A percentile compares a stretch with the other conserved stretches of the same genome.
These are phyloP conservation scores for Penicillium glabrum DNA, from an alignment of 2,329 filamentous ascomycete species.

Conservation along the genomic window DNA sequence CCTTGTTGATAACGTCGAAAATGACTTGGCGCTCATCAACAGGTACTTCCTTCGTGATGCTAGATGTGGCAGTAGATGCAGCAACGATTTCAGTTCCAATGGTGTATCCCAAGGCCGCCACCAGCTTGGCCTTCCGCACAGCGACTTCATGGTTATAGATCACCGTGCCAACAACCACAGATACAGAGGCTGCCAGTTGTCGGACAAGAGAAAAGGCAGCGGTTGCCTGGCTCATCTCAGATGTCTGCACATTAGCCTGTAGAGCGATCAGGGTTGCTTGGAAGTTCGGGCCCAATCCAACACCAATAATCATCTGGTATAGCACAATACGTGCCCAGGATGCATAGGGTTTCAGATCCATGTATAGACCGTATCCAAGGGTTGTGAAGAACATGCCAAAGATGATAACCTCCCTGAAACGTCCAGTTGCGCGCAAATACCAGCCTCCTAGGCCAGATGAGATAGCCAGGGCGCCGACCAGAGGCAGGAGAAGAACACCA, in stretches of 20 bases:
- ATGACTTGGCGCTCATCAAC: not conserved
- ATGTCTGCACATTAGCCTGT: slow-evolving; percentile 2
- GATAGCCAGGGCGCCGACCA: not conserved
- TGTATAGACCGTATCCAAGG: not conserved
- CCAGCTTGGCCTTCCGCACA: not conserved
- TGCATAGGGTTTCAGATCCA: not conserved
- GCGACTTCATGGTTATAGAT: slow-evolving; percentile 1
- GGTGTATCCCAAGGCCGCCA: not conserved
- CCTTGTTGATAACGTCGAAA: slow-evolving; percentile 2
- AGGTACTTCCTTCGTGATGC: not conserved
- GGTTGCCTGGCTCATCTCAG: slow-evolving; percentile 2
- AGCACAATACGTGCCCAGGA: slow-evolving; percentile 1
- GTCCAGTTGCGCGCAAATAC: not conserved
- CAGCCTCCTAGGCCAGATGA: slow-evolving; percentile 1
- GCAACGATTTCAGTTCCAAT: not conserved
- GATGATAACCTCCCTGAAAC: slow-evolving; percentile 2
- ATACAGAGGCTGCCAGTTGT: not conserved
- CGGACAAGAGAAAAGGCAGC: slow-evolving; percentile 2
- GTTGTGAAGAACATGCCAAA: slow-evolving; percentile 4
- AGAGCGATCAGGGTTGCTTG: slow-evolving; percentile 3
- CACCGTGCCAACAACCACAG: slow-evolving; percentile 1
- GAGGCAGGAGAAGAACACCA: slow-evolving; percentile 1
- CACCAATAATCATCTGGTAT: slow-evolving; percentile 1
- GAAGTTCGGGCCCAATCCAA: slow-evolving; percentile 3
- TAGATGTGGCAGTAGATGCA: slow-evolving; percentile 2